Base-by-base conservation (phyloP, 805 yeast genomes). In the Yarrowia bubula region DNA sequence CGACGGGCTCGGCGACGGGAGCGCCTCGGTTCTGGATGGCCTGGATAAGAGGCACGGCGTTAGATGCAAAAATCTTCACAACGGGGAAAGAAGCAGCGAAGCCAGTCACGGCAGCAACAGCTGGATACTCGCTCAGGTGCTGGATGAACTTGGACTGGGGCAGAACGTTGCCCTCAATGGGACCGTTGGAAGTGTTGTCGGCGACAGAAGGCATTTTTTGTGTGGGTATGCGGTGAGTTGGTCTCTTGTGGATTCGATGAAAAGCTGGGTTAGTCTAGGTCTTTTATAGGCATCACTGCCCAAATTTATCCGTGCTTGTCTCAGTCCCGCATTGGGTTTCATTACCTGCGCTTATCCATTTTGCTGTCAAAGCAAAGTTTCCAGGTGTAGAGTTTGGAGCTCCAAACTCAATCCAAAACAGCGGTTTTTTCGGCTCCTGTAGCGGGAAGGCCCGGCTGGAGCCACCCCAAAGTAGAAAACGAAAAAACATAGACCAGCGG, bases 51-150 rank as follows among this genome's bases (percentile, higher is more conserved):
- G 89, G 89, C 46, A 85, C 81, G 37, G 86, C 85, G 73, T 85
- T 85, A 11, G 88, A 83, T 4, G 84, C 81, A 73, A 85, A 83
- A 51, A 84, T 76, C 72, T 84, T 84, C 65, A 80, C 80, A 35
- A 82, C 79, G 17, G 88, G 88, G 70, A 83, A 81, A 13, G 88
- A 84, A 14, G 86, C 84, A 47, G 83, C 71, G 68, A 85, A 74
- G 3, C 88, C 88, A 62, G 83, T 83, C 58, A 84, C 68, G 8
- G 88, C 87, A 13, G 86, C 83, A 58, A 85, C 73, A 3, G 86
- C 87, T 7, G 87, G 86, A 66, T 75, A 77, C 39, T 80, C 76
- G 65, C 85, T 78, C 67, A 83, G 72, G 68, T 76, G 81, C 51
- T 86, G 85, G 65, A 85, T 81, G 75, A 76, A 76, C 68, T 67